Evolutionary conservation across 2,329 filamentous ascomycete species (phyloP).

Genomic region (Aspergillus sergii): DNA sequence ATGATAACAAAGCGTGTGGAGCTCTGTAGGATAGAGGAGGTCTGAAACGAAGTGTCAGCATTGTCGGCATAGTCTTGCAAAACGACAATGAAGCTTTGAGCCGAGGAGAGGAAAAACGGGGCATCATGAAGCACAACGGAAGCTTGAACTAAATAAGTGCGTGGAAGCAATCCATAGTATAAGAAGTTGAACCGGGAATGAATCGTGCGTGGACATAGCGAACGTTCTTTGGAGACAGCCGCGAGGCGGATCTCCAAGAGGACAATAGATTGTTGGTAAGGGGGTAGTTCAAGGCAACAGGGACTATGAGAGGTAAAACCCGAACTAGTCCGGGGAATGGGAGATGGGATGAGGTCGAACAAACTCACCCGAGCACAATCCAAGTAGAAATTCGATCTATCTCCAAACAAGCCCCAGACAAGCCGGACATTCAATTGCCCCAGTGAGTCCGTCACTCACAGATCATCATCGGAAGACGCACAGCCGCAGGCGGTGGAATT

Average conservation of each 20-base stretch:
- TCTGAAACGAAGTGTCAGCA: slow-evolving; percentile 27
- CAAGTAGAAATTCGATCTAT: slow-evolving; percentile 3
- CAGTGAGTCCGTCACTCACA: slow-evolving; percentile 10
- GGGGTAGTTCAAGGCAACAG: neutral
- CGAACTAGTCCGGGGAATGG: neutral
- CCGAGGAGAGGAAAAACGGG: neutral
- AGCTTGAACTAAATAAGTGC: slow-evolving; percentile 31
- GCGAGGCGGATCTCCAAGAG: slow-evolving; percentile 1
- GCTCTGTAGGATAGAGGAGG: slow-evolving; percentile 13
- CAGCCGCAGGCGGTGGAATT: slow-evolving; percentile 11
- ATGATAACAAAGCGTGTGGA: slow-evolving; percentile 31
- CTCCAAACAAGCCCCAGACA: slow-evolving; percentile 1
- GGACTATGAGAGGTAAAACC: neutral
- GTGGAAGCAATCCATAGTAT: slow-evolving; percentile 40
- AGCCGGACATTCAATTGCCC: slow-evolving; percentile 2
- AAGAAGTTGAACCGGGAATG: slow-evolving; percentile 20
- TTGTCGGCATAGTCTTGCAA: slow-evolving; percentile 10
- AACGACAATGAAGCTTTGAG: slow-evolving; percentile 2
- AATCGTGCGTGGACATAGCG: slow-evolving; percentile 43
- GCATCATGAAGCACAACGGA: slow-evolving; percentile 1
- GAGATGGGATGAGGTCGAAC: neutral
- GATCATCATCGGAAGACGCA: slow-evolving; percentile 12
- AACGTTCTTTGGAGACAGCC: slow-evolving; percentile 2
- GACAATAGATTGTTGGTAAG: neutral
- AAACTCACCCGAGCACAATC: slow-evolving; percentile 9